Base-by-base conservation (phyloP, 2,329 filamentous ascomycete species). In the Pestalotiopsis sp. region DNA sequence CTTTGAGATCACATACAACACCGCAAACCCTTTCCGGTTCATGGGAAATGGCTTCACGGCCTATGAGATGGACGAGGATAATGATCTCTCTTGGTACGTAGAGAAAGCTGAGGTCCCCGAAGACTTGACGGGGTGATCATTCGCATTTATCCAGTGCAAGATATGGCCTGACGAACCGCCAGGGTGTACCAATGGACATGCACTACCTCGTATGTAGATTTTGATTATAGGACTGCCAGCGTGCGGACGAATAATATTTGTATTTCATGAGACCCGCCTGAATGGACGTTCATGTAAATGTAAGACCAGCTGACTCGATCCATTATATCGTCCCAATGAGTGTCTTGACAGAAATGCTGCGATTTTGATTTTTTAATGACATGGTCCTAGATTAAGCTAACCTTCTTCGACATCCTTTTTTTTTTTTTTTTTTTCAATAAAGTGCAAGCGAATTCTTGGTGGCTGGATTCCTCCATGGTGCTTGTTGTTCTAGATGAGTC, bases 1-100 rank as follows among this genome's bases (percentile, higher is more conserved):
- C 70, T 86, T 85, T 70, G 79, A 85, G 3, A 80, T 86, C 52
- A 75, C 74, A 61, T 86, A 86, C 70, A 76, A 78, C 59, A 80
- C 77, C 17, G 68, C 72, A n/a, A 86, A 86, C 72, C 75, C 78
- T 17, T 86, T 82, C 71, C 69, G 79, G 31, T 85, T 85, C 70
- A 80, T 86, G 82, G 84, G 84, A 0, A 85, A 85, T 73, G 84
- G 84, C 1, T 82, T 82, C 70, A 82, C 82, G 1, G 75, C 75
- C 52, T 77, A 76, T 68, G 81, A 84, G 70, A 76, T 79, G 73
- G 74, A 80, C 14, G 25, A 61, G 14, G 77, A 78, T 20, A 77
- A 73, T 31, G 77, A 76, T 69, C 66, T 72, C 72, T 74, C 73
- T 27, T 77, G 72, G 73, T 78, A 75, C 59, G 74, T 76, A 66